These are phyloP conservation scores for Ceratopteris richardii DNA, from an alignment of 75 land plant species.

Conservation along the genomic window DNA sequence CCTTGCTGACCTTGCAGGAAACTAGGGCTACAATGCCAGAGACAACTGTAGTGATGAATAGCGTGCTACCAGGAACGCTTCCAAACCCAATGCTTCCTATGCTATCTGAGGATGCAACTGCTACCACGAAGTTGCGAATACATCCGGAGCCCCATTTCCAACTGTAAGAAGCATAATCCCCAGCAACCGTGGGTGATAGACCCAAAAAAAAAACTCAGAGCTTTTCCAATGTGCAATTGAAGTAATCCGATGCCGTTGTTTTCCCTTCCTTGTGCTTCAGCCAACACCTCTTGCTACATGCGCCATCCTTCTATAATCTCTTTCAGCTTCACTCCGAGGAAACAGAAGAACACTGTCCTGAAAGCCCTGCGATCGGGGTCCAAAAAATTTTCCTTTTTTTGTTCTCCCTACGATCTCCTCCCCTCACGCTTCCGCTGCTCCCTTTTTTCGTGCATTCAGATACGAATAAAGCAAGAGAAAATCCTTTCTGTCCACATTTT, in stretches of 20 bases:
- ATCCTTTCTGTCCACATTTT: no score
- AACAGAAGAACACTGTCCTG: no score
- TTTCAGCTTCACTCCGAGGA: no score
- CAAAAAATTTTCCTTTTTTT: no score
- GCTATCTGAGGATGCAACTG: conserved; percentile 24
- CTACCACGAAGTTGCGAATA: conserved; percentile 88
- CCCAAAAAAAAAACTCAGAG: conserved; percentile 51
- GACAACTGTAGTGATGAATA: conserved; percentile 76
- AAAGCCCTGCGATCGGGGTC: no score
- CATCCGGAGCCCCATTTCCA: conserved; percentile 93
- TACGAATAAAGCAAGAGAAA: no score
- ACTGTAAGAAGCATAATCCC: conserved; percentile 74
- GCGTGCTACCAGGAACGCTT: conserved; percentile 72
- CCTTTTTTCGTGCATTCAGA: no score
- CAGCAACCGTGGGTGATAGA: conserved; percentile 72
- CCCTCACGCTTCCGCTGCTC: no score
- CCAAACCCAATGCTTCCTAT: conserved; percentile 83
- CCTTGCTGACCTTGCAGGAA: conserved; percentile 8
- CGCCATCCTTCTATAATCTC: no score
- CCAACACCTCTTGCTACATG: no score
- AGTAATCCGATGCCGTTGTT: conserved; percentile 84
- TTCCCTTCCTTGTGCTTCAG: no score
- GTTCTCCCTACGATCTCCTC: no score
- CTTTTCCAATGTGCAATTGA: conserved; percentile 67
- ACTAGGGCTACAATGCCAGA: conserved; percentile 61